Base-by-base conservation (phyloP, 2,329 filamentous ascomycete species). In the Aspergillus luchuensis region DNA sequence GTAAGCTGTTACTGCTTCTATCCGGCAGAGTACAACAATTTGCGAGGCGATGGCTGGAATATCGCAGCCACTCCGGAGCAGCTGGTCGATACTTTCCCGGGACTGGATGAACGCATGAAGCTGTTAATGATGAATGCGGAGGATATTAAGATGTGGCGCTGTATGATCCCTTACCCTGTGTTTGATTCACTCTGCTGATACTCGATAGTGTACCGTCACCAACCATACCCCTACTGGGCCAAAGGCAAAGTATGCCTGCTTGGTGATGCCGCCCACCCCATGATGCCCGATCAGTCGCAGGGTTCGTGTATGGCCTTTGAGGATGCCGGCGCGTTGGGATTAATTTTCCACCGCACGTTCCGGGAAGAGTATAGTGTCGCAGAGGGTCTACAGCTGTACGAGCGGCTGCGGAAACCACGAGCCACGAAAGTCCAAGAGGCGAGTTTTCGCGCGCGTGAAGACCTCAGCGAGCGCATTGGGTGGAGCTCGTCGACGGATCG, bases 1-100 rank as follows among this genome's bases (percentile, higher is more conserved):
- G 68, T 76, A 15, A 73, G 68, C 11, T 80, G 73, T 59, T 79
- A 78, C 62, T 78, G 76, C 66, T 79, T 79, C 70, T 74, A 67
- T 25, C 69, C 68, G 15, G 63, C 64, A 0, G 64, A 62, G 2
- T 33, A 63, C 15, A 69, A 69, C 21, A 62, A 69, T 17, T 62
- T 67, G 7, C 63, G 66, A 0, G 67, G 69, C 1, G 68, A 71
- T 23, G 68, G 68, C 6, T 71, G 69, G 69, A 67, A 65, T 30
- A 69, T 67, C 15, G 45, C 59, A 0, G 65, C 67, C 0, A 62
- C 65, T 2, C 67, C 65, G 5, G 56, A 69, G 45, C 67, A 71
- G 56, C 28, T 71, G 15, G 61, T 70, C 7, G 66, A 65, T 0
- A 68, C 69, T 0, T 71, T 70, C 33, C 66, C 66, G 0, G 61